A percentile compares a stretch with the other conserved stretches of the same genome.
phyloP scores from a whole-genome alignment of 2,329 filamentous ascomycete species.

The Celoporthe dispersa region DNA sequence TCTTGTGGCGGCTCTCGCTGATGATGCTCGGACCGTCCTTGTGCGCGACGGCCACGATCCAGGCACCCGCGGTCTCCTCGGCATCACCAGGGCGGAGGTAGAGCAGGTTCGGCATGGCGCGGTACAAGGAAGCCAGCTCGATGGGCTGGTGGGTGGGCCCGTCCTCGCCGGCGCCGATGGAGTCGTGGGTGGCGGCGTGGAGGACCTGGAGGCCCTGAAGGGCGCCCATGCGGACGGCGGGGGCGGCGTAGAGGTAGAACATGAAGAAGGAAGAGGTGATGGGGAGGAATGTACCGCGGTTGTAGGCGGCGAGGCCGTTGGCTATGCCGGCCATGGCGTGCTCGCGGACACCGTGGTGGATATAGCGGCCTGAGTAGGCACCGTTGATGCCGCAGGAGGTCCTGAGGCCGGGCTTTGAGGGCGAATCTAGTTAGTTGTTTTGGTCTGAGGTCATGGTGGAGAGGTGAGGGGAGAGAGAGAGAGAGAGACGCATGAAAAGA shows the following conservation, averaged over 20 bases:
- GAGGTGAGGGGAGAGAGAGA: too few species aligned
- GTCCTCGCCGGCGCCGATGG: conserved; percentile 57
- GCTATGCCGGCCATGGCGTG: conserved; percentile 64
- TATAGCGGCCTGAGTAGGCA: conserved; percentile 57
- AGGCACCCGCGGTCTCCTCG: conserved; percentile 56
- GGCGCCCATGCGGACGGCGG: conserved; percentile 58
- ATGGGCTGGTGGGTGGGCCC: conserved; percentile 62
- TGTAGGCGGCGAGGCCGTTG: conserved; percentile 62
- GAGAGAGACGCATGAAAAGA: background rate
- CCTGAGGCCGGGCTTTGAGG: conserved; percentile 30
- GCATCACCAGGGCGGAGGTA: conserved; percentile 59
- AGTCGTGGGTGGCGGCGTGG: conserved; percentile 59
- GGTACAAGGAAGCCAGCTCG: conserved; percentile 53
- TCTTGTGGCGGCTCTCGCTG: conserved; percentile 47
- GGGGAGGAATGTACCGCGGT: conserved; percentile 54
- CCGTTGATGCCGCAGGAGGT: conserved; percentile 42
- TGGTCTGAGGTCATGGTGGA: background rate
- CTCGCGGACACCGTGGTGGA: conserved; percentile 65
- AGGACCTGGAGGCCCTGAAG: conserved; percentile 54
- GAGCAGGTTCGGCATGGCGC: conserved; percentile 58
- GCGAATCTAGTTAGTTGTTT: background rate
- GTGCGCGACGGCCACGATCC: conserved; percentile 41
- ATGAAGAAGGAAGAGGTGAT: conserved; percentile 62
- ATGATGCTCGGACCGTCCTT: conserved; percentile 46
- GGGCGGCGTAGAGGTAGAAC: conserved; percentile 57